Evolutionary conservation across 768 basidiomycete genomes (phyloP).

Genomic region (Russula foetens): DNA sequence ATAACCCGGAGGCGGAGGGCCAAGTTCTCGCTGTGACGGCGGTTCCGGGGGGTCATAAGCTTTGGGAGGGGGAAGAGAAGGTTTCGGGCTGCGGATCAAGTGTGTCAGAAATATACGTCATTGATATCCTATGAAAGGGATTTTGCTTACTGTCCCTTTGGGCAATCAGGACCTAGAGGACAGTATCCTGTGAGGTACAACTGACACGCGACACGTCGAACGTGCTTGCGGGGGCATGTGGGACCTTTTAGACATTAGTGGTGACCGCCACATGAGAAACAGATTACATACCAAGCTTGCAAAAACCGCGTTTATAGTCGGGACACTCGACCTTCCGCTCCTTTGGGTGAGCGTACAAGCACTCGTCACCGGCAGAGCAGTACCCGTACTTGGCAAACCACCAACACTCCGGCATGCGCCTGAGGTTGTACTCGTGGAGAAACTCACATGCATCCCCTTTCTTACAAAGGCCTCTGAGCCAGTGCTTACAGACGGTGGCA

Average conservation of each 20-base stretch:
- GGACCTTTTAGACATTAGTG: constrained; percentile 48
- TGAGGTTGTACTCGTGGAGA: constrained; percentile 95
- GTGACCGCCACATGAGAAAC: constrained; percentile 4
- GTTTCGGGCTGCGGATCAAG: constrained; percentile 56
- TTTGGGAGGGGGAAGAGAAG: constrained; percentile 55
- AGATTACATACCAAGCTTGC: constrained; percentile 66
- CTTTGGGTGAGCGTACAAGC: constrained; percentile 92
- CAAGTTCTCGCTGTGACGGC: constrained; percentile 68
- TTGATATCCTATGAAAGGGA: not conserved
- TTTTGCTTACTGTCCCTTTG: constrained; percentile 74
- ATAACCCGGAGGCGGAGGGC: constrained; percentile 89
- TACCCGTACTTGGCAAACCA: constrained; percentile 98
- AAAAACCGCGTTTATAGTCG: constrained; percentile 94
- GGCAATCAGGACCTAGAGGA: constrained; percentile 81
- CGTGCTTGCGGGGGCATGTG: constrained; percentile 84
- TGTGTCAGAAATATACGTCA: constrained; percentile 3
- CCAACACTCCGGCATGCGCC: constrained; percentile 98
- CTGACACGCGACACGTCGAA: constrained; percentile 85
- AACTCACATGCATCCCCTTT: constrained; percentile 98
- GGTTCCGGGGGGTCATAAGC: constrained; percentile 74
- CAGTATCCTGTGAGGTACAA: constrained; percentile 90
- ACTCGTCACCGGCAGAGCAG: constrained; percentile 95
- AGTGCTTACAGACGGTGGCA: constrained; percentile 96
- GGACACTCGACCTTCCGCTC: constrained; percentile 89
- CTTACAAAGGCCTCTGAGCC: constrained; percentile 96